Evolutionary conservation across 2,329 filamentous ascomycete genomes (phyloP).

Genomic region (Cladosporium colombiae): DNA sequence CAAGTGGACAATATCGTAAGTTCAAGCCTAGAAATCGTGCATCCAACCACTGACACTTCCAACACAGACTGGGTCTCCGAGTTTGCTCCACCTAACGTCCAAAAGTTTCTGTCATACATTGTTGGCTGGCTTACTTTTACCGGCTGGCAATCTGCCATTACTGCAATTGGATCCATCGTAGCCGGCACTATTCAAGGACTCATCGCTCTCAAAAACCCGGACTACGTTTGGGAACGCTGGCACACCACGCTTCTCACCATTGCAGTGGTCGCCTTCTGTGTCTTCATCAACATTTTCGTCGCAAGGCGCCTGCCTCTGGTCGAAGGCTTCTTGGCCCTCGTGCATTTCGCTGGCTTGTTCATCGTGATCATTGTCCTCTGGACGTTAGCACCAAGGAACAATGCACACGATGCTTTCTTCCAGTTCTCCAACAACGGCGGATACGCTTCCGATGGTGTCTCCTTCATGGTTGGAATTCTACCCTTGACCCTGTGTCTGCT

Average conservation of each 20-base stretch:
- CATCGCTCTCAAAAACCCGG: slow-evolving; percentile 33
- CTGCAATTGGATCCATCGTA: slow-evolving; percentile 29
- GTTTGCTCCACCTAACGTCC: slow-evolving; percentile 23
- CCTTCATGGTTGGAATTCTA: slow-evolving; percentile 47
- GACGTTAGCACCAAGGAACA: slow-evolving; percentile 44
- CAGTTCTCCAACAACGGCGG: slow-evolving; percentile 50
- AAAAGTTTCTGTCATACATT: slow-evolving; percentile 24
- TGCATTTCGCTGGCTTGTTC: slow-evolving; percentile 57
- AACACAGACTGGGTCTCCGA: slow-evolving; percentile 28
- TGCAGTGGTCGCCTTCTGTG: slow-evolving; percentile 41
- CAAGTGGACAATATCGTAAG: slow-evolving; percentile 18
- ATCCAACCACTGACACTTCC: neutral
- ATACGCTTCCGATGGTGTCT: slow-evolving; percentile 47
- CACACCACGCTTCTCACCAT: slow-evolving; percentile 53
- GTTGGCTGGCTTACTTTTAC: slow-evolving; percentile 23
- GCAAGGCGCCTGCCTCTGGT: slow-evolving; percentile 48
- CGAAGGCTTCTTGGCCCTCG: slow-evolving; percentile 50
- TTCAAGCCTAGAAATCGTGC: neutral
- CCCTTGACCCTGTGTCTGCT: slow-evolving; percentile 26
- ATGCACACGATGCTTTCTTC: slow-evolving; percentile 48
- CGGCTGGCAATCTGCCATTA: slow-evolving; percentile 23
- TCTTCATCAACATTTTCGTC: slow-evolving; percentile 48
- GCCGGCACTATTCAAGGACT: slow-evolving; percentile 36
- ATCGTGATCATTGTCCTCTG: slow-evolving; percentile 52
- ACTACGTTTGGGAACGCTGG: slow-evolving; percentile 38